phyloP scores from a whole-genome alignment of 176 grass and related monocot genomes.

The Paspalum vaginatum region DNA sequence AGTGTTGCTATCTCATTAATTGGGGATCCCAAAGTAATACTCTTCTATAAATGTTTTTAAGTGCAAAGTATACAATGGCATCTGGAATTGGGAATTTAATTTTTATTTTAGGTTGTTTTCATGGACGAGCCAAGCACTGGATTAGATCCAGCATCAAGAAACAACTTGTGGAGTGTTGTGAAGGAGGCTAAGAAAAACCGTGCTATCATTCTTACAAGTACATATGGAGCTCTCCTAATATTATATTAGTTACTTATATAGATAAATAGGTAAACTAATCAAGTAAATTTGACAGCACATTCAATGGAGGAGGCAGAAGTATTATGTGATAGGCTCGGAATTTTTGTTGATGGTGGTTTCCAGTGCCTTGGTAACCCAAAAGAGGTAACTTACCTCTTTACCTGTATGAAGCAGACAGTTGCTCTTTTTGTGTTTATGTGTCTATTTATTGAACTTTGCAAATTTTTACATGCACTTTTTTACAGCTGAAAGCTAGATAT shows the following conservation, averaged over 20 bases:
- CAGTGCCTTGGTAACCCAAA: slow-evolving; percentile 77
- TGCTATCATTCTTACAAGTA: slow-evolving; percentile 92
- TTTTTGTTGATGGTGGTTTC: slow-evolving; percentile 68
- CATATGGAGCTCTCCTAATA: slow-evolving; percentile 18
- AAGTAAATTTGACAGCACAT: slow-evolving; percentile 52
- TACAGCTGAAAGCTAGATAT: slow-evolving; percentile 63
- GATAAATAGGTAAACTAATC: background rate
- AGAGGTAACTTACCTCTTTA: slow-evolving; percentile 47
- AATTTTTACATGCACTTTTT: background rate
- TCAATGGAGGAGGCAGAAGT: slow-evolving; percentile 85
- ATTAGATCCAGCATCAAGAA: slow-evolving; percentile 88
- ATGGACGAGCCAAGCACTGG: slow-evolving; percentile 96
- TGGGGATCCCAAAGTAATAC: slow-evolving; percentile 66
- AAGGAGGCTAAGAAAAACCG: slow-evolving; percentile 78
- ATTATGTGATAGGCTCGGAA: slow-evolving; percentile 67
- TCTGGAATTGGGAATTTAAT: background rate
- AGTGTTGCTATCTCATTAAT: slow-evolving; percentile 84
- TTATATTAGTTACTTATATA: slow-evolving; percentile 5
- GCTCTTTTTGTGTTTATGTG: background rate
- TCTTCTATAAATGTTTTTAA: background rate
- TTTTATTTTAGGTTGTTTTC: slow-evolving; percentile 69
- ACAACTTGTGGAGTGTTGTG: slow-evolving; percentile 74
- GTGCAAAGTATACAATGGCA: slow-evolving; percentile 16
- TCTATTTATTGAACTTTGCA: background rate
- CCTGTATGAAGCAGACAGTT: background rate